A percentile compares a stretch with the other conserved stretches of the same genome.
These are phyloP conservation scores for Lachancea quebecensis DNA, from an alignment of 805 yeast genomes.

Conservation along the genomic window DNA sequence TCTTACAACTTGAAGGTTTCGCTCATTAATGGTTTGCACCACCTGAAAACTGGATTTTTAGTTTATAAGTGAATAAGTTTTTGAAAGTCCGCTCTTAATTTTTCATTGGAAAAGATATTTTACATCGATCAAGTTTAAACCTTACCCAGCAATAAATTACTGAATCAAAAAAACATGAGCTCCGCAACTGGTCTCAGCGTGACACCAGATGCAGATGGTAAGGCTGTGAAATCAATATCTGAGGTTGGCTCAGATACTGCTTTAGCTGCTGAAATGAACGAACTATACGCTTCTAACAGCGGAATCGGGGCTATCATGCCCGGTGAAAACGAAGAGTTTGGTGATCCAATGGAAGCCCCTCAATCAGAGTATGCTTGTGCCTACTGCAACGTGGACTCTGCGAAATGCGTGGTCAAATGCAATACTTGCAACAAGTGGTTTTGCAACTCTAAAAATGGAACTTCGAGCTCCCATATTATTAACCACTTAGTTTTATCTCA, in stretches of 20 bases:
- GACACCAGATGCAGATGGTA: background rate
- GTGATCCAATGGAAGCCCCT: slow-evolving; percentile 2
- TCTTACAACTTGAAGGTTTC: no score
- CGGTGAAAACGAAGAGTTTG: slow-evolving; percentile 4
- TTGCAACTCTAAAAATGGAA: slow-evolving; percentile 62
- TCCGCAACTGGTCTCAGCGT: no score
- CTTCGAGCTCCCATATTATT: slow-evolving; percentile 71
- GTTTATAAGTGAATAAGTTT: no score
- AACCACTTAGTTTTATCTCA: slow-evolving; percentile 77
- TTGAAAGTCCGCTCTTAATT: no score
- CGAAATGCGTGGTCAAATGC: slow-evolving; percentile 68
- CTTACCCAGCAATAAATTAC: no score
- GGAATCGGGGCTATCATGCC: background rate
- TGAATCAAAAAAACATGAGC: no score
- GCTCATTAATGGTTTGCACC: slow-evolving; percentile 4
- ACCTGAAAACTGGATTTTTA: background rate
- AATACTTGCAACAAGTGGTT: slow-evolving; percentile 79
- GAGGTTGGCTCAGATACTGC: background rate
- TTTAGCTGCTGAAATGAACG: background rate
- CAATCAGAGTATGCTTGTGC: slow-evolving; percentile 41
- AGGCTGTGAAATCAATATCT: background rate
- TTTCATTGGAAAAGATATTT: no score
- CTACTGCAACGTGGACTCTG: slow-evolving; percentile 69
- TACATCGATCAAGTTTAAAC: no score
- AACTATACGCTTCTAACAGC: background rate